Percentiles rank a stretch among this genome's conserved stretches.
phyloP scores from a whole-genome alignment of 495 filamentous ascomycete genomes.

The Penicillium salamii region DNA sequence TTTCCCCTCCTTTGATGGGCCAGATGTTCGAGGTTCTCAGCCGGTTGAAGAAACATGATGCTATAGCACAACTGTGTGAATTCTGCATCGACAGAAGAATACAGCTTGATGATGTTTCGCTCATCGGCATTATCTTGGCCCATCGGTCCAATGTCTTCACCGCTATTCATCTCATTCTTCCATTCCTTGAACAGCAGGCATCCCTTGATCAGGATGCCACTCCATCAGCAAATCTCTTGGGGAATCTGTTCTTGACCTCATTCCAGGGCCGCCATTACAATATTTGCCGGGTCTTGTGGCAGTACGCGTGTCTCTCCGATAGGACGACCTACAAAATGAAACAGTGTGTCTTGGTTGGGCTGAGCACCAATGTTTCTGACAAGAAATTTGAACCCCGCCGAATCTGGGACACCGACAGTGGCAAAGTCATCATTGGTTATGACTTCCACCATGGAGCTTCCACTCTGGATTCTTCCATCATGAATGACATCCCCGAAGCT shows the following conservation, averaged over 20 bases:
- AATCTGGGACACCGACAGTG: conserved; percentile 23
- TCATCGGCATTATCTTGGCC: conserved; percentile 21
- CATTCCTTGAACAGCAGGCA: conserved; percentile 16
- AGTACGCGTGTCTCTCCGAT: conserved; percentile 44
- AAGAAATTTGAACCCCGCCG: conserved; percentile 19
- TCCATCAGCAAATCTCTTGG: conserved; percentile 16
- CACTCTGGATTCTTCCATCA: conserved; percentile 5
- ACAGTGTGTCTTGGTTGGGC: conserved; percentile 24
- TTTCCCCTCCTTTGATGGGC: conserved; percentile 30
- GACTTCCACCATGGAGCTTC: conserved; percentile 18
- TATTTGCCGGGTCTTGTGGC: conserved; percentile 47
- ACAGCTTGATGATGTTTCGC: conserved; percentile 13
- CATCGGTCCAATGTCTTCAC: conserved; percentile 20
- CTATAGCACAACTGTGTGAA: conserved; percentile 25
- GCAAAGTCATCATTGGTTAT: conserved; percentile 41
- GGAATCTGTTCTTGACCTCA: conserved; percentile 40
- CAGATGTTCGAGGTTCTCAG: conserved; percentile 34
- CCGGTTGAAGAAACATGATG: conserved; percentile 19
- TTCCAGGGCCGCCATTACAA: conserved; percentile 39
- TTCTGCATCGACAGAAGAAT: conserved; percentile 26
- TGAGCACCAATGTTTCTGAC: conserved; percentile 21
- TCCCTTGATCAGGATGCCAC: conserved; percentile 5
- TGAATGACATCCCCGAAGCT: conserved; percentile 25
- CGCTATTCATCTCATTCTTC: conserved; percentile 16
- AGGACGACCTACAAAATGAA: conserved; percentile 33